Conservation (phyloP, 139 green algal genomes). For the Closterium sp. region DNA sequence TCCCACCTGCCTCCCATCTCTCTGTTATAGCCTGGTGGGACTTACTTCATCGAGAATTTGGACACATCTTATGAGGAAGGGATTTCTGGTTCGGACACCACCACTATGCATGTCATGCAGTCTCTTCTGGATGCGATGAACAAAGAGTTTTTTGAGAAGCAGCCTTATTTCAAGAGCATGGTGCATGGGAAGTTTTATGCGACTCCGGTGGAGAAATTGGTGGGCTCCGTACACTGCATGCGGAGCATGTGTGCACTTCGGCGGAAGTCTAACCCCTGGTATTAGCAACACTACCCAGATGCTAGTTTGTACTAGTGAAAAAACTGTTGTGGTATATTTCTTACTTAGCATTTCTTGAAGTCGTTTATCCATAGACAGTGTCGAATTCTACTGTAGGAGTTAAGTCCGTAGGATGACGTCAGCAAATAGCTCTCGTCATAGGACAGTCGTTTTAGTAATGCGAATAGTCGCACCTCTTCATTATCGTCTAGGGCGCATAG, state of each 20-base stretch:
- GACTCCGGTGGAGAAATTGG: background rate
- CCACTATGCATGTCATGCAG: conserved; percentile 2
- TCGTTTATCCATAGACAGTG: no score
- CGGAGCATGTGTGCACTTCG: background rate
- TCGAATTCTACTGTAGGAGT: no score
- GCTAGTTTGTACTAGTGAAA: no score
- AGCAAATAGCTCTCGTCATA: no score
- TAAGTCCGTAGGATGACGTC: no score
- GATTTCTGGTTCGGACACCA: background rate
- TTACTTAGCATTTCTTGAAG: no score
- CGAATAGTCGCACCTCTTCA: no score
- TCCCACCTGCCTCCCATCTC: background rate
- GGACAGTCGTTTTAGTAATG: no score
- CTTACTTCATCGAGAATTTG: conserved; percentile 4
- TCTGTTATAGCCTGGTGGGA: background rate
- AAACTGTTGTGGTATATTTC: no score
- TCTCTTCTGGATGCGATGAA: background rate
- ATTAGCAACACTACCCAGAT: background rate
- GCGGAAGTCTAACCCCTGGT: background rate
- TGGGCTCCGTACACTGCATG: background rate
- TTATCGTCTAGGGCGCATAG: no score
- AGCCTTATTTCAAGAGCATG: background rate
- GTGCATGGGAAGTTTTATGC: background rate
- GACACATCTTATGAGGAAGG: background rate
- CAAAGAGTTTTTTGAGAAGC: background rate